Base-by-base conservation (phyloP, 805 yeast genomes). In the Suhomyces emberorum region DNA sequence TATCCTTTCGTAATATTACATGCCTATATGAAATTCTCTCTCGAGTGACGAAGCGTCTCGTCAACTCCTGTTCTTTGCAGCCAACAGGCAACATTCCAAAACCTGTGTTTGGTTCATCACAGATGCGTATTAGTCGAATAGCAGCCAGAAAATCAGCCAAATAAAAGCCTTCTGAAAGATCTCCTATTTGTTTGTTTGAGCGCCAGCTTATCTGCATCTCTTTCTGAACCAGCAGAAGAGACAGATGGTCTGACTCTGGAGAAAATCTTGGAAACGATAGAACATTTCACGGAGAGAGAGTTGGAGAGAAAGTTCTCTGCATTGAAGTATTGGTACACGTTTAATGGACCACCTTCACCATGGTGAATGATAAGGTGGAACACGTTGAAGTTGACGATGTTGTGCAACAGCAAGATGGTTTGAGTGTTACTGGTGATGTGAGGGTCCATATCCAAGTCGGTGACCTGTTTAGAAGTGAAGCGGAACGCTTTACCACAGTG, bases 401-500 rank as follows among this genome's bases (percentile, higher is more conserved):
- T 30, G 21, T 18, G 30, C 4, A 27, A 22, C 11, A 16, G 15
- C 4, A 22, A 12, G n/a, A 27, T 21, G 15, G n/a, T 20, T 16
- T 34, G 37, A 9, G 20, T 26, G 24, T 30, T 17, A 25, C 35
- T 27, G 12, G 12, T 12, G 6, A 6, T 3, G 10, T 25, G 4
- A 16, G 28, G 21, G 29, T 23, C n/a, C 30, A 28, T 12, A 18
- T 40, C 17, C 42, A 46, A 25, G 30, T 35, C 20, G 5, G 7
- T 7, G 9, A 32, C 18, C 24, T 45, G 24, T 35, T 40, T 15
- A 16, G 47, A 36, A n/a, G 25, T 18, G 46, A 47, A 48, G 15
- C 31, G 35, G 32, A 30, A 47, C 4, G 41, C 21, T 27, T 38
- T 47, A 10, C 59, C 59, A 14, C 46, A 39, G 32, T 52, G 50